Conservation (phyloP, 2,329 filamentous ascomycete genomes). For the Tolypocladium paradoxum region DNA sequence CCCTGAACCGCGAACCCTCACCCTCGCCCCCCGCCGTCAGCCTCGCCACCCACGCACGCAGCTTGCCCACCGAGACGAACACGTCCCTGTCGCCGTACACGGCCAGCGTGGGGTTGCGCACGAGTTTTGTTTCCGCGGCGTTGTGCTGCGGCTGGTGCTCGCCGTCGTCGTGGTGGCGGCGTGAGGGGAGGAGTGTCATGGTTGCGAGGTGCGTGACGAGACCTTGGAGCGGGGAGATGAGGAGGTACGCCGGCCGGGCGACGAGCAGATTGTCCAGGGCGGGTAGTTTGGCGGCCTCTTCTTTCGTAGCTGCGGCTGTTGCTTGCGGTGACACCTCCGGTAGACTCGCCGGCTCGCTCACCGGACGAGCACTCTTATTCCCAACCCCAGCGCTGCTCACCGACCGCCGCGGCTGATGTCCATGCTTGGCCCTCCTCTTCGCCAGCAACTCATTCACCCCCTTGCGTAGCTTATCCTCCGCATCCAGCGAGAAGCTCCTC, state of each 20-base stretch:
- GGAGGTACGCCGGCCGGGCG: conserved; percentile 43
- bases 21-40: conserved; percentile 24
- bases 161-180: conserved; percentile 10
- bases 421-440: conserved; percentile 21
- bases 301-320: background rate
- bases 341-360: background rate
- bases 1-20: conserved; percentile 33
- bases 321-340: too few relatives aligned
- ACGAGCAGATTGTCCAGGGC: conserved; percentile 21
- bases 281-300: conserved; percentile 15
- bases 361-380: background rate
- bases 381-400: background rate
- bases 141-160: background rate
- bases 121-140: conserved; percentile 42
- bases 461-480: conserved; percentile 34
- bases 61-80: conserved; percentile 56
- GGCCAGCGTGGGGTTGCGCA: conserved; percentile 50
- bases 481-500: conserved; percentile 28
- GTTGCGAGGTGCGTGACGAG: conserved; percentile 51
- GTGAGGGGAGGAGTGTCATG: conserved; percentile 38
- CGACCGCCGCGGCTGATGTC: background rate
- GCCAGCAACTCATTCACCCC: conserved; percentile 37
- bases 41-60: conserved; percentile 54
- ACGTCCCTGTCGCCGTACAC: conserved; percentile 67
- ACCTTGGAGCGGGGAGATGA: conserved; percentile 58